Base-by-base conservation (phyloP, 306 rosid species). In the Sicyos edulis region DNA sequence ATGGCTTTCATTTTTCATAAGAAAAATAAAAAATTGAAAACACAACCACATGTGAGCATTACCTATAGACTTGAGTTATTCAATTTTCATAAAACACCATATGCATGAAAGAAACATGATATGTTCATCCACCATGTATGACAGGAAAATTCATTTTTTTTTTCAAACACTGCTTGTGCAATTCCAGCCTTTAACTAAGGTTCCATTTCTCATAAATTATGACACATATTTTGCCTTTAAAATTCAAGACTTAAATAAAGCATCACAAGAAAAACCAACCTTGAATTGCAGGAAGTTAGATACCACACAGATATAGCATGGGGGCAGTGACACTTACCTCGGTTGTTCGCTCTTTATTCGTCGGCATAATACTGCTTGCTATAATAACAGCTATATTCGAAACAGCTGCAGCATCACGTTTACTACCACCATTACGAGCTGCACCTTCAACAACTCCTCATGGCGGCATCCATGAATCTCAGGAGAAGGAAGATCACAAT, bases 61-160 rank as follows among this genome's bases (percentile, higher is more conserved):
- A 37, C 3, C 0, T 37, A 37, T 37, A 37, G 44, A 37, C 44
- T 6, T 6, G 44, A 37, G 44, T 37, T 37, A 37, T 45, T 45
- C 54, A 66, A 49, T 71, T 54, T 54, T 15, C 51, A 59, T 52
- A 71, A 59, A 75, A 71, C 72, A 64, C 75, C 10, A 24, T 50
- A 49, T 11, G 65, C 85, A 85, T 70, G 84, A 79, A 85, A 75
- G 67, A 75, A 75, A 64, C 88, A 82, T 83, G 92, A 51, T 70
- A 32, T 37, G 77, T 71, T 37, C 88, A 85, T 77, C 20, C 75
- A 64, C 42, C 8, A 1, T 19, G 85, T 78, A 74, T 83, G 88
- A 78, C 21, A 54, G 42, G 52, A 74, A 42, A 55, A 2, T 53
- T 56, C 7, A 1, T 32, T 32, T 37, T n/a, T 80, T 63, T 58